Evolutionary conservation across 345 rosid species (phyloP).

Genomic region (Eucalyptus regnans): DNA sequence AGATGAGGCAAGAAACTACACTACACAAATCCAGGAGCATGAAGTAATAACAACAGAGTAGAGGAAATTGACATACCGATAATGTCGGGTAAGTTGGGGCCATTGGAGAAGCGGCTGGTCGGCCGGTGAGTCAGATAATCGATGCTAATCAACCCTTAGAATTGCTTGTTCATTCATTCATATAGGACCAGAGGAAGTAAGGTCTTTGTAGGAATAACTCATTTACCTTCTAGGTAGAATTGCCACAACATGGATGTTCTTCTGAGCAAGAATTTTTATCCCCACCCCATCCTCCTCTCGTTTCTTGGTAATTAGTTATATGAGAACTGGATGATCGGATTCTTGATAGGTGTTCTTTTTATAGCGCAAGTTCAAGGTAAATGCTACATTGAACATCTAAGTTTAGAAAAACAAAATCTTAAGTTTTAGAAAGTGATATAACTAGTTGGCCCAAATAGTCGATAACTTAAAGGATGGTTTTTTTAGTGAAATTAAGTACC

Average conservation of each 20-base stretch:
- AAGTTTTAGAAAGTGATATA: neutral
- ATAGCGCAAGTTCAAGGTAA: neutral
- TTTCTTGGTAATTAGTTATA: neutral
- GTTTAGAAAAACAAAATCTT: neutral
- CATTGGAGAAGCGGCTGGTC: neutral
- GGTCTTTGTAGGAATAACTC: neutral
- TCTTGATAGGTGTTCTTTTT: neutral
- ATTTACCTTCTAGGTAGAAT: neutral
- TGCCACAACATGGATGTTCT: neutral
- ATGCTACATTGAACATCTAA: neutral
- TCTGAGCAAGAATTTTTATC: neutral
- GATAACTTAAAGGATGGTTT: neutral
- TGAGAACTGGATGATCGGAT: neutral
- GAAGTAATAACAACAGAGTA: neutral
- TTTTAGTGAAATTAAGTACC: neutral
- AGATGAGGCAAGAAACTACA: neutral
- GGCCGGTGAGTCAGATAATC: neutral
- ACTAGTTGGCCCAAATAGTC: neutral
- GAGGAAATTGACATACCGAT: neutral
- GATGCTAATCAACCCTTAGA: neutral
- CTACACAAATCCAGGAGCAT: neutral
- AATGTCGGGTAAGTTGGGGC: neutral
- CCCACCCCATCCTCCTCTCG: neutral
- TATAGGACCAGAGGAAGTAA: neutral
- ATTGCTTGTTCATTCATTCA: neutral